These are phyloP conservation scores for Persicaria maculosa DNA, from an alignment of 148 eudicot genomes.

Conservation along the genomic window DNA sequence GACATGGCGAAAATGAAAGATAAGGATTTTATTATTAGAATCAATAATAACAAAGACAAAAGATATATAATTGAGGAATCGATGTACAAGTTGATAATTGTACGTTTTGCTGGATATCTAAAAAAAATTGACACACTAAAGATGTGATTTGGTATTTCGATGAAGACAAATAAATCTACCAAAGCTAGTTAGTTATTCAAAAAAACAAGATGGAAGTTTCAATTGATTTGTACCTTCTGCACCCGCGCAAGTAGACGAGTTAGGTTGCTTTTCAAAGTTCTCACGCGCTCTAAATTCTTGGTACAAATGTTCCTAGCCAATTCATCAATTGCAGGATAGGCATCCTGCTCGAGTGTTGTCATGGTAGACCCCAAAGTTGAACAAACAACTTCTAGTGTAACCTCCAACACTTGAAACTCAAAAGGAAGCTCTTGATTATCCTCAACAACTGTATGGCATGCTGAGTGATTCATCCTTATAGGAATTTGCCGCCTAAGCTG, in stretches of 20 bases:
- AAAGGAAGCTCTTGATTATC: constrained; percentile 72
- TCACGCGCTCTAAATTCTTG: constrained; percentile 81
- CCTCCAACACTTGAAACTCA: constrained; percentile 85
- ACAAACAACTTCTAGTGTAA: constrained; percentile 83
- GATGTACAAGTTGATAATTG: too few species aligned
- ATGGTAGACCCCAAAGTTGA: constrained; percentile 67
- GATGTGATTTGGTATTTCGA: too few species aligned
- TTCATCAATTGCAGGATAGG: constrained; percentile 84
- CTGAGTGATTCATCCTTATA: constrained; percentile 27
- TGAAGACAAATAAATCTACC: background rate
- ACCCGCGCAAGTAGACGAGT: constrained; percentile 89
- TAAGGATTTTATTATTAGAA: too few species aligned
- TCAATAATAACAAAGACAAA: too few species aligned
- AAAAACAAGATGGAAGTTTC: background rate
- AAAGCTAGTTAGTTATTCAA: background rate
- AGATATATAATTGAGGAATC: too few species aligned
- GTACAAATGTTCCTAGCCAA: constrained; percentile 79
- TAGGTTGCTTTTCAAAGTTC: constrained; percentile 86
- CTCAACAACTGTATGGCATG: constrained; percentile 23
- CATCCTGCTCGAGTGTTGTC: constrained; percentile 73
- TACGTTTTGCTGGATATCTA: too few species aligned
- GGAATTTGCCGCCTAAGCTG: constrained; percentile 73
- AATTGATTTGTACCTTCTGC: constrained; percentile 54
- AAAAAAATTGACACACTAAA: too few species aligned
- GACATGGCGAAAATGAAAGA: too few species aligned